Percentiles rank a stretch among this genome's conserved stretches.
Conservation (phyloP, 2,329 filamentous ascomycete genomes). For the Ophiocordyceps sinensis region DNA sequence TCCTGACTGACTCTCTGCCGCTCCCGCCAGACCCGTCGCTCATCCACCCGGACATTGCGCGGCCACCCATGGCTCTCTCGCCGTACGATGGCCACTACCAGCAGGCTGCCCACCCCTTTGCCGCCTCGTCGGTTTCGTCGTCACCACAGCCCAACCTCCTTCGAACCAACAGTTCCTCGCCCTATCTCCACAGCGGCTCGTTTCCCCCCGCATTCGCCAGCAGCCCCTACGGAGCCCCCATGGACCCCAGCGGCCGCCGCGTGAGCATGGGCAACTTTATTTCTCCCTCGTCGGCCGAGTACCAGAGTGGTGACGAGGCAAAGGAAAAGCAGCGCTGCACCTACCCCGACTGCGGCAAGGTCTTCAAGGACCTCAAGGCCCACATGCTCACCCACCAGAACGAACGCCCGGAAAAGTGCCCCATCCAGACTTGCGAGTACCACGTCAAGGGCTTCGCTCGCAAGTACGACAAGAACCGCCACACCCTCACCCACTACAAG, state of each 20-base stretch:
- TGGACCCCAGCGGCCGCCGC: constrained; percentile 35
- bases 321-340: constrained; percentile 64
- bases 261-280: constrained; percentile 57
- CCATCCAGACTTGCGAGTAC: constrained; percentile 83
- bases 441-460: constrained; percentile 83
- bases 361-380: constrained; percentile 84
- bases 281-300: constrained; percentile 45
- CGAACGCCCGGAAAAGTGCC: constrained; percentile 87
- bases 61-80: constrained; percentile 29
- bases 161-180: constrained; percentile 48
- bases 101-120: constrained; percentile 31
- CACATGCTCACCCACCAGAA: constrained; percentile 91
- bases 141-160: constrained; percentile 31
- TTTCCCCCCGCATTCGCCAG: constrained; percentile 40
- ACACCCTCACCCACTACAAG: constrained; percentile 92
- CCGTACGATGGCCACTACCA: constrained; percentile 34
- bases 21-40: constrained; percentile 35
- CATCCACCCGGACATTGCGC: constrained; percentile 39
- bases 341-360: constrained; percentile 68
- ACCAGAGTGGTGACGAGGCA: constrained; percentile 44
- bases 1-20: constrained; percentile 21
- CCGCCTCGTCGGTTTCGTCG: constrained; percentile 44
- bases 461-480: constrained; percentile 93
- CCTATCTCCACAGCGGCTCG: constrained; percentile 42
- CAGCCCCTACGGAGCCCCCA: constrained; percentile 36